Base-by-base conservation (phyloP, 495 filamentous ascomycete species). In the Penicillium salamii region DNA sequence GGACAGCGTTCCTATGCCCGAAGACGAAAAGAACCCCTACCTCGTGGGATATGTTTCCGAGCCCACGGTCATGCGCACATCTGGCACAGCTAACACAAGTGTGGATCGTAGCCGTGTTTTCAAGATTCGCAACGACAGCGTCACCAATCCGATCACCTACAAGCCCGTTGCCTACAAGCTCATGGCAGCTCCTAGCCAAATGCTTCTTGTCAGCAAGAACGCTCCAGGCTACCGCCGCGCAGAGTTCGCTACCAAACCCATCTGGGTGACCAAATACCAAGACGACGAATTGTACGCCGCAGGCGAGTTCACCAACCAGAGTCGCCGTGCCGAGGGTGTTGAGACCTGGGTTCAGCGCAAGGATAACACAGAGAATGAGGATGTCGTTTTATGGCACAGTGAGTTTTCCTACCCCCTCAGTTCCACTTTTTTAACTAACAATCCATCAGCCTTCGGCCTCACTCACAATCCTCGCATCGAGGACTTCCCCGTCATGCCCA, bases 261-360 rank as follows among this genome's bases (percentile, higher is more conserved):
- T 96, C 40, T 96, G 91, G 73, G 82, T 92, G 4, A 91, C 89
- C 1, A 79, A 78, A 17, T 87, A 95, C 63, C 75, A 71, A 33
- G 90, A 95, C 46, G 82, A 76, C 6, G 91, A 96, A 64, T 68
- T 95, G 3, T 95, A 82, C 60, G 83, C 91, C 0, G 90, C 84
- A 7, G 91, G 91, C 6, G 79, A 84, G 61, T 95, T 90, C 66
- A 95, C 91, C 3, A 96, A 95, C 61, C 91, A 95, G 70, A 86
- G 82, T 29, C 72, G 79, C 23, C 81, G 80, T 13, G 87, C 86
- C 0, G 58, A 70, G 8, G 80, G 80, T 3, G 78, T 84, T 5
- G 71, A 81, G 31, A 66, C 70, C 0, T 82, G 77, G 76, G 76
- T 78, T 0, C 59, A 65, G 18, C 66, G 81, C 7, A 69, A 71